phyloP scores from a whole-genome alignment of 176 grass and related monocot genomes.

The Eleusine indica region DNA sequence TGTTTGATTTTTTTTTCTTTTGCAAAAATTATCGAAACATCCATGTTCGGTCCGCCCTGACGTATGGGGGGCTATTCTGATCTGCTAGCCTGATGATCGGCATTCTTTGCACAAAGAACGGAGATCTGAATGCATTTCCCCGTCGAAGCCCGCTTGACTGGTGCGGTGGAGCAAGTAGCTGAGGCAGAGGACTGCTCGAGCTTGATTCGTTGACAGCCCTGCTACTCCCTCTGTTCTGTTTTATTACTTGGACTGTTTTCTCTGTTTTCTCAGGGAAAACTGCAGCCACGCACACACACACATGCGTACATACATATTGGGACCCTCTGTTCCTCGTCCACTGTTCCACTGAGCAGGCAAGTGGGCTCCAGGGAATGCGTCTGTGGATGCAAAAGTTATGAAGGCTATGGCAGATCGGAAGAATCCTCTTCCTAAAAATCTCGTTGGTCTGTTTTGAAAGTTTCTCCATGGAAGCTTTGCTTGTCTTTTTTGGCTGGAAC shows the following conservation, averaged over 20 bases:
- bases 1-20: neutral
- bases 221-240: neutral
- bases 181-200: neutral
- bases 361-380: slow-evolving; percentile 21
- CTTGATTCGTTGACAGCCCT: neutral
- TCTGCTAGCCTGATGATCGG: slow-evolving; percentile 43
- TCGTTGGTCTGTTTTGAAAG: neutral
- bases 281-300: neutral
- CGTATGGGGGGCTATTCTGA: neutral
- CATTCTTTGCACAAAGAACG: slow-evolving; percentile 31
- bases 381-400: slow-evolving; percentile 42
- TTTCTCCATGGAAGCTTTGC: neutral
- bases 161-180: neutral
- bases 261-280: neutral
- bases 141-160: slow-evolving; percentile 29
- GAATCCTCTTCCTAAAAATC: neutral
- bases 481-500: neutral
- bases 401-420: slow-evolving; percentile 34
- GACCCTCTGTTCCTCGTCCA: neutral
- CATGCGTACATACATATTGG: neutral
- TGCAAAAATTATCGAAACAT: neutral
- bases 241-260: neutral
- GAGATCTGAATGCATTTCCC: slow-evolving; percentile 34
- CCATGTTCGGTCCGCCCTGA: neutral
- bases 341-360: neutral